These are phyloP conservation scores for Pyricularia sp. DNA, from an alignment of 2,329 filamentous ascomycete genomes.

Conservation along the genomic window DNA sequence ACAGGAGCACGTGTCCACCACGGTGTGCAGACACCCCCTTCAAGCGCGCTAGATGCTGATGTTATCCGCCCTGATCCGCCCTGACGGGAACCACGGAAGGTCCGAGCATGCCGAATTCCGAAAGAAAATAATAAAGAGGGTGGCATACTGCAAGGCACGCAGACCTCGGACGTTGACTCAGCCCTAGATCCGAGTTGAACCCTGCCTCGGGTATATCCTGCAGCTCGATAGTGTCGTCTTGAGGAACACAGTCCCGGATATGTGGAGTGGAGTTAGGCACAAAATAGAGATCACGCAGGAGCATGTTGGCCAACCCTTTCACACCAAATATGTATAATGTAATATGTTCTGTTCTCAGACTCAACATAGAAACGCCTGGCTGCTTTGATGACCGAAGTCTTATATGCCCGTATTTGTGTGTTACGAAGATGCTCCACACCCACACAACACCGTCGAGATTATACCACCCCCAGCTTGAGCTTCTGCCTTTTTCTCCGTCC, in stretches of 20 bases:
- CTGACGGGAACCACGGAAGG: background rate
- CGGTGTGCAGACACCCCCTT: background rate
- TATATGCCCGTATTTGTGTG: background rate
- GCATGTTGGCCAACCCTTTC: background rate
- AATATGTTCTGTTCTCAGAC: background rate
- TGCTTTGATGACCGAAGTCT: background rate
- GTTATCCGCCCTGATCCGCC: background rate
- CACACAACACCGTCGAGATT: background rate
- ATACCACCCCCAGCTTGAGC: slow-evolving; percentile 34
- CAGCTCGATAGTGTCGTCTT: background rate
- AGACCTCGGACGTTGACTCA: background rate
- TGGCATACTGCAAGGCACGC: background rate
- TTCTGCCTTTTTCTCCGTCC: slow-evolving; percentile 62
- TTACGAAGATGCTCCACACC: background rate
- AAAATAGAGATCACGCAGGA: background rate
- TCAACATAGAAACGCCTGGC: background rate
- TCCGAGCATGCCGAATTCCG: background rate
- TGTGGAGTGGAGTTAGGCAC: background rate
- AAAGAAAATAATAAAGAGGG: background rate
- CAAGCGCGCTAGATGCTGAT: background rate
- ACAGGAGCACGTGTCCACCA: background rate
- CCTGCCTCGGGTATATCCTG: background rate
- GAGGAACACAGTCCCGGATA: background rate
- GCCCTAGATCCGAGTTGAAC: background rate
- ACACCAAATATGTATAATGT: background rate